Evolutionary conservation across 306 rosid species (phyloP), one percentile per base, ranked within the genome.

Genomic region (Rubus parviflorus): DNA sequence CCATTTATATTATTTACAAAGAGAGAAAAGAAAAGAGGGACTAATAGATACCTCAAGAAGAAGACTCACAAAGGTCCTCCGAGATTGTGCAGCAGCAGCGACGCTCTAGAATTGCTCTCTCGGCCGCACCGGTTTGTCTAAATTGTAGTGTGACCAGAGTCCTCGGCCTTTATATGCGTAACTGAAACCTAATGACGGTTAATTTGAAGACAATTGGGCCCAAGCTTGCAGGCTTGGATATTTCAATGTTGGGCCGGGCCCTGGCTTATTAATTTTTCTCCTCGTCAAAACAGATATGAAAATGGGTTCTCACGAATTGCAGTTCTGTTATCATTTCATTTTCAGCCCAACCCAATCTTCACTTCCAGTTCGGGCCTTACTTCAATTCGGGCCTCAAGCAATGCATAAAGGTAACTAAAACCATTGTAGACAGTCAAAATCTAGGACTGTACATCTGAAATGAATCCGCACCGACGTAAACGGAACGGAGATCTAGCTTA

Each of bases 401-500:
- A 42, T 4, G 0, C 46, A 42, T 42, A 42, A 42, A 42, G 6
- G 0, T 42, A 1, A 42, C 7, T 42, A 42, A 8, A 42, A 4
- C 23, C 45, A 6, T 12, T 4, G 0, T 4, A 1, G 7, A 11
- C 5, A 6, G 15, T 17, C 56, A 5, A 43, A 42, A 3, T 25
- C 16, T n/a, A 0, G 19, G 17, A 22, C 46, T 7, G 23, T 16
- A 17, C 45, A 25, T 69, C 77, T 23, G 8, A 61, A 30, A 7
- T 10, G 41, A 38, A 40, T 64, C 0, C 60, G 72, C 79, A 74
- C 88, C 88, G 86, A 81, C 93, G 87, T 81, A 81, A 87, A 87
- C 88, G 90, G 87, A 80, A 88, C 84, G 83, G 87, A 82, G 81
- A 79, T 76, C 58, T 75, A 49, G 85, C 68, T 9, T 5, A 35